Evolutionary conservation across 2,329 filamentous ascomycete species (phyloP).

Genomic region (Verticillium isaacii): DNA sequence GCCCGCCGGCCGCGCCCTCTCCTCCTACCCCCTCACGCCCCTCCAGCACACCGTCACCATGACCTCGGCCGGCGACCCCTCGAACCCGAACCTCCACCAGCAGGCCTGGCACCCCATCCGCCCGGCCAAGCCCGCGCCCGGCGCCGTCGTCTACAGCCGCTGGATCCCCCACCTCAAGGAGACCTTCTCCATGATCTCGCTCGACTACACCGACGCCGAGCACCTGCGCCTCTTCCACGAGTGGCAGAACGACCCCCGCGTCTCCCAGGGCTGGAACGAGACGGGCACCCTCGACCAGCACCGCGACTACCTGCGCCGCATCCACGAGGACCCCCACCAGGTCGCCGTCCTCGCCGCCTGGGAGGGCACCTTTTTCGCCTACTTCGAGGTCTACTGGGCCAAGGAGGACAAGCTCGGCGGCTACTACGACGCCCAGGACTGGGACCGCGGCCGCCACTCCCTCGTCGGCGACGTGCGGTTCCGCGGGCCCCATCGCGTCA

Average conservation of each 20-base stretch:
- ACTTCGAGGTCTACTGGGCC: conserved; percentile 79
- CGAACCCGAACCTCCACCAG: conserved; percentile 32
- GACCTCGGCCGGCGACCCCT: conserved; percentile 31
- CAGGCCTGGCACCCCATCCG: conserved; percentile 68
- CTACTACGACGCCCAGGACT: conserved; percentile 51
- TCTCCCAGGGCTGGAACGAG: conserved; percentile 76
- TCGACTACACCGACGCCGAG: conserved; percentile 59
- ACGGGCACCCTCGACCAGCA: conserved; percentile 73
- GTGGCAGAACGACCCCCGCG: conserved; percentile 82
- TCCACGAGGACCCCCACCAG: conserved; percentile 68
- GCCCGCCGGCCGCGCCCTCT: conserved; percentile 26
- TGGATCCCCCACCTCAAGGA: conserved; percentile 73
- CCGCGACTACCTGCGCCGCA: conserved; percentile 62
- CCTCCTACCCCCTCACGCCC: conserved; percentile 43
- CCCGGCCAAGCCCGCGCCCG: conserved; percentile 65
- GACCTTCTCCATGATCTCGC: conserved; percentile 71
- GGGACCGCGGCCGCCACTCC: conserved; percentile 54
- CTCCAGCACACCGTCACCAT: conserved; percentile 40
- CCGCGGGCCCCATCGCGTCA: conserved; percentile 56
- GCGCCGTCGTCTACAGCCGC: conserved; percentile 69
- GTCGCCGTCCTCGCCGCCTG: conserved; percentile 67
- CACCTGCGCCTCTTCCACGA: conserved; percentile 69
- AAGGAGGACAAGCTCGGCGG: conserved; percentile 55
- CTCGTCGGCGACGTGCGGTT: conserved; percentile 55
- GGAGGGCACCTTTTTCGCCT: conserved; percentile 66